A percentile compares a stretch with the other conserved stretches of the same genome.
Conservation (phyloP, 2,329 filamentous ascomycete species). For the Penicillium olsonii region DNA sequence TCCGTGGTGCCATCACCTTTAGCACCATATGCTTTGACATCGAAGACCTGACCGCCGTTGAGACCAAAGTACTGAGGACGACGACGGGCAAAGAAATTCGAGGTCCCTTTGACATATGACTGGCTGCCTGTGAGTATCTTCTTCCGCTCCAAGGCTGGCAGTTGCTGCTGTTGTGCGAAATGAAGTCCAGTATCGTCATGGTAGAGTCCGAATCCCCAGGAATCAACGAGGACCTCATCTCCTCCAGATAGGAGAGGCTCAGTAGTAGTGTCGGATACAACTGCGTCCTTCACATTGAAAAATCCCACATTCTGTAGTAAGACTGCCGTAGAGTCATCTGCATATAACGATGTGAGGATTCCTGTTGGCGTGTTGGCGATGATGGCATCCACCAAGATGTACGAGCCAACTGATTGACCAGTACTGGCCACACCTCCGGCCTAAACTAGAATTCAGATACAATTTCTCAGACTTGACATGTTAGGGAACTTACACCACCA, state of each 20-base stretch:
- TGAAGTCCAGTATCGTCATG: no score
- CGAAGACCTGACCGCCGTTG: slow-evolving; percentile 35
- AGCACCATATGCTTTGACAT: slow-evolving; percentile 42
- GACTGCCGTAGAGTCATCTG: slow-evolving; percentile 22
- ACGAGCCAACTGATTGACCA: slow-evolving; percentile 52
- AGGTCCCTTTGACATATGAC: slow-evolving; percentile 10
- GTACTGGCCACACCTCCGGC: slow-evolving; percentile 39
- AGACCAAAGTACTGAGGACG: slow-evolving; percentile 16
- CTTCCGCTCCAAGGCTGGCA: no score
- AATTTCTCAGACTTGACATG: no score
- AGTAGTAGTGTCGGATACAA: no score
- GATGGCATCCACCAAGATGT: slow-evolving; percentile 56
- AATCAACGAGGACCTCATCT: slow-evolving; percentile 13
- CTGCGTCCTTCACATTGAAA: slow-evolving; percentile 16
- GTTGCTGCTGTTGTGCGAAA: no score
- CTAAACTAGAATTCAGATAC: no score
- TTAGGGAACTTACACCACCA: slow-evolving; percentile 22
- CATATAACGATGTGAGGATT: slow-evolving; percentile 43
- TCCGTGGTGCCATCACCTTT: slow-evolving; percentile 57
- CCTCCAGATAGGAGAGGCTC: slow-evolving; percentile 20
- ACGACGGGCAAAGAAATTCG: slow-evolving; percentile 17
- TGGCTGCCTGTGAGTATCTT: no score
- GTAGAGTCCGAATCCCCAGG: slow-evolving; percentile 31
- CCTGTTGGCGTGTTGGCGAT: slow-evolving; percentile 53
- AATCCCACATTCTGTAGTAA: slow-evolving; percentile 23